A percentile compares a stretch with the other conserved stretches of the same genome.
Conservation (phyloP, 495 filamentous ascomycete genomes). For the Tetracladium marchalianum region DNA sequence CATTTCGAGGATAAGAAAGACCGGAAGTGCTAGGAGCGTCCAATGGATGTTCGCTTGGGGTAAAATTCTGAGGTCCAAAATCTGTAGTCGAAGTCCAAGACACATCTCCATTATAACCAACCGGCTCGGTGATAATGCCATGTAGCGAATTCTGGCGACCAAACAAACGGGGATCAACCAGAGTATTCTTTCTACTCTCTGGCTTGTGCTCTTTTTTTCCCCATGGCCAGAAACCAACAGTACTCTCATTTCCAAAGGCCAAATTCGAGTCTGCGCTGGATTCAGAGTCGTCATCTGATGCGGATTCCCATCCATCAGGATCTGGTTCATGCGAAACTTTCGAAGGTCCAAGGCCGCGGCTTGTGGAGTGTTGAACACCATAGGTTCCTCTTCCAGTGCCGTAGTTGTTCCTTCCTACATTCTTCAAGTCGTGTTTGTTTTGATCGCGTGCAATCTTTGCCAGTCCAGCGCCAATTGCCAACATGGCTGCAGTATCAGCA, state of each 20-base stretch:
- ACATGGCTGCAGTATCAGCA: constrained; percentile 13
- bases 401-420: constrained; percentile 30
- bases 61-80: constrained; percentile 17
- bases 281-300: constrained; percentile 19
- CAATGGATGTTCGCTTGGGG: background rate
- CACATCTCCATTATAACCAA: constrained; percentile 31
- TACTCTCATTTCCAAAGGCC: constrained; percentile 31
- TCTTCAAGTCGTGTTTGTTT: constrained; percentile 17
- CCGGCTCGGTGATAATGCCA: constrained; percentile 38
- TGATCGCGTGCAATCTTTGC: constrained; percentile 17
- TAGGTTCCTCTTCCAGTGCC: background rate
- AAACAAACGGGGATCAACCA: constrained; percentile 42
- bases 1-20: constrained; percentile 12
- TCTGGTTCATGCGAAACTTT: constrained; percentile 29
- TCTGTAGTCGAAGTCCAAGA: constrained; percentile 14
- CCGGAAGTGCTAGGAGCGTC: background rate
- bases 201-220: constrained; percentile 14
- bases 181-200: constrained; percentile 24
- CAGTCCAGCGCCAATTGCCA: constrained; percentile 20
- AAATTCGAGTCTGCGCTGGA: constrained; percentile 23
- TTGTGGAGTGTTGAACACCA: background rate
- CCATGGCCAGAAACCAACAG: constrained; percentile 13
- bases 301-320: constrained; percentile 29
- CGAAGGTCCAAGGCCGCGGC: constrained; percentile 14
- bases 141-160: constrained; percentile 43